Conservation (phyloP, 345 rosid species). For the Excoecaria cochinchinensis region DNA sequence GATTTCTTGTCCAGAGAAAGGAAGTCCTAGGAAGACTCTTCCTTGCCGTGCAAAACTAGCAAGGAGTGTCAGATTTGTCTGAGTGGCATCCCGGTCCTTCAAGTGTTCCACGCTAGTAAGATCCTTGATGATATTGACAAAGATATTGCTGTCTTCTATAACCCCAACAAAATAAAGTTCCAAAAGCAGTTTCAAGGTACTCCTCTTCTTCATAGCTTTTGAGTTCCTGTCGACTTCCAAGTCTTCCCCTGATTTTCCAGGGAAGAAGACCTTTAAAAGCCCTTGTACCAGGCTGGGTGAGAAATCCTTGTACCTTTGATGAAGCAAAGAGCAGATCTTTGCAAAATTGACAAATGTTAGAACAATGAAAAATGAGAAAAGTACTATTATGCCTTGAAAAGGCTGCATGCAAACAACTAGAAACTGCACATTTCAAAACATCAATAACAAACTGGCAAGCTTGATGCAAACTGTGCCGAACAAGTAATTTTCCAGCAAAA, state of each 20-base stretch:
- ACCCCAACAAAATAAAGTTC: constrained; percentile 97
- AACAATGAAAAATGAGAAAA: constrained; percentile 5
- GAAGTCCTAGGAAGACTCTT: constrained; percentile 84
- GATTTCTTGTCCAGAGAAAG: constrained; percentile 80
- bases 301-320: constrained; percentile 94
- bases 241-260: constrained; percentile 92
- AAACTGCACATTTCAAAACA: background rate
- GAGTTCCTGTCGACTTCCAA: constrained; percentile 75
- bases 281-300: constrained; percentile 86
- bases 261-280: constrained; percentile 82
- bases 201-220: constrained; percentile 95
- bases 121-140: constrained; percentile 82
- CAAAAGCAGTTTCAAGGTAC: constrained; percentile 84
- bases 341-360: constrained; percentile 30
- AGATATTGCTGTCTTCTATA: constrained; percentile 71
- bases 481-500: background rate
- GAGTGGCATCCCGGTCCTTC: constrained; percentile 92
- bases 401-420: background rate
- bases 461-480: background rate
- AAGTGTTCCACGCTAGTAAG: constrained; percentile 73
- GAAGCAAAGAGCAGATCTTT: constrained; percentile 95
- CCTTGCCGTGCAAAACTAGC: constrained; percentile 98
- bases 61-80: constrained; percentile 86
- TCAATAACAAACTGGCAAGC: background rate
- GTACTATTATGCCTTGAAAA: background rate